These are phyloP conservation scores for Suillus plorans DNA, from an alignment of 768 basidiomycete species.

Conservation along the genomic window DNA sequence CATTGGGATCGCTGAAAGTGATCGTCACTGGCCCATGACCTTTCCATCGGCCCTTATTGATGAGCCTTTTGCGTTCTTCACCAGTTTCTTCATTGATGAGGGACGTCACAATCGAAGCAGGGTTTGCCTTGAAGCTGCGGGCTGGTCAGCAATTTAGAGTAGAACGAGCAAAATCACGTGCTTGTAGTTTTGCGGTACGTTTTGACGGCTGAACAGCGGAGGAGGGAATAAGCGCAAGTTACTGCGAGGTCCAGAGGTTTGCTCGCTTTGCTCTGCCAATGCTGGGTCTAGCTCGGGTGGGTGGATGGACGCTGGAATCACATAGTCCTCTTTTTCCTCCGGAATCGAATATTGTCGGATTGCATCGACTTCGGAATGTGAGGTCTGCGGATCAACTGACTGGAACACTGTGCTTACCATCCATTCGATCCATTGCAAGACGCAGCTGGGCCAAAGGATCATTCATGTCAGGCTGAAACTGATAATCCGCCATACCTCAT, in stretches of 20 bases:
- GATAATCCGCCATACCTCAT: conserved; percentile 91
- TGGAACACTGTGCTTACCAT: conserved; percentile 54
- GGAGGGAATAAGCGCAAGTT: conserved; percentile 82
- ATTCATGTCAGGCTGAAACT: conserved; percentile 72
- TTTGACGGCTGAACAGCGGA: conserved; percentile 84
- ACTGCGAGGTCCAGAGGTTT: conserved; percentile 37
- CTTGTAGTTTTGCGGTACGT: conserved; percentile 81
- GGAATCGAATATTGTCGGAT: conserved; percentile 72
- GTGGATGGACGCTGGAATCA: conserved; percentile 28
- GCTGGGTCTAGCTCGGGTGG: conserved; percentile 54
- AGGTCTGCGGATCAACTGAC: conserved; percentile 4
- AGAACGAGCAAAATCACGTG: conserved; percentile 28
- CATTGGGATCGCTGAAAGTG: conserved; percentile 56
- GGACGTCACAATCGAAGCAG: conserved; percentile 69
- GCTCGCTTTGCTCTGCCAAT: conserved; percentile 23
- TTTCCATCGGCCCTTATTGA: conserved; percentile 86
- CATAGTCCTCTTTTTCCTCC: conserved; percentile 65
- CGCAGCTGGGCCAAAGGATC: conserved; percentile 75
- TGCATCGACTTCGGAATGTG: conserved; percentile 55
- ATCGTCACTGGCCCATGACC: conserved; percentile 75
- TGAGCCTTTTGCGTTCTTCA: conserved; percentile 77
- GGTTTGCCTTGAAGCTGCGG: conserved; percentile 72
- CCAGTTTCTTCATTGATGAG: conserved; percentile 73
- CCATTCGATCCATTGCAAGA: conserved; percentile 72
- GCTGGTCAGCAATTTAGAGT: neutral